A percentile compares a stretch with the other conserved stretches of the same genome.
phyloP scores from a whole-genome alignment of 2,329 filamentous ascomycete species.

The Emergomyces orientalis region DNA sequence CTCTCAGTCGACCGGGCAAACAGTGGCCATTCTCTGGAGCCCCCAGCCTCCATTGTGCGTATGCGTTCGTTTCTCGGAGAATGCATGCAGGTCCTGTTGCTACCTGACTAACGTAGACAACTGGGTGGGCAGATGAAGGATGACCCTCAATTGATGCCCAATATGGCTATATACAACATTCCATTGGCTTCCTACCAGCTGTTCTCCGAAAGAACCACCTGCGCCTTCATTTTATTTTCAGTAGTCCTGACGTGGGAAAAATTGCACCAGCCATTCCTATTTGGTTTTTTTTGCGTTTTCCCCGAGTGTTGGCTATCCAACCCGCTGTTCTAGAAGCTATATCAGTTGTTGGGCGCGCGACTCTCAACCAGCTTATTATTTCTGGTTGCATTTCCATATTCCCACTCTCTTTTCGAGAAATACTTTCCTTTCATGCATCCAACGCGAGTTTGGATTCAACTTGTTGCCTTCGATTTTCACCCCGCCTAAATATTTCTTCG shows the following conservation, averaged over 20 bases:
- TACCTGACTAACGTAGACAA: slow-evolving; percentile 14
- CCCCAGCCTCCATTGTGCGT: neutral
- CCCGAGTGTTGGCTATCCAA: slow-evolving; percentile 7
- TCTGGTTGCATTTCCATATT: slow-evolving; percentile 6
- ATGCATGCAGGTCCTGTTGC: slow-evolving; percentile 10
- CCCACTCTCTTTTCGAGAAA: slow-evolving; percentile 5
- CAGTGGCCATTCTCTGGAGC: neutral
- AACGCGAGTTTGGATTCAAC: slow-evolving; percentile 10
- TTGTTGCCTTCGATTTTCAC: slow-evolving; percentile 4
- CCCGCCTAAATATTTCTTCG: slow-evolving; percentile 2
- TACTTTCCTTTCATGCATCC: slow-evolving; percentile 14
- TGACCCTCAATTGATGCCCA: slow-evolving; percentile 14
- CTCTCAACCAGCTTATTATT: slow-evolving; percentile 6
- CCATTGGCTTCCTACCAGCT: slow-evolving; percentile 11
- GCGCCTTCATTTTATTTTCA: slow-evolving; percentile 3
- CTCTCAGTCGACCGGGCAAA: neutral
- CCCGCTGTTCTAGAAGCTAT: neutral
- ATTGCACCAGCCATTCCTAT: slow-evolving; percentile 10
- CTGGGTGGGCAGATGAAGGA: slow-evolving; percentile 2
- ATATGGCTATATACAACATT: slow-evolving; percentile 9
- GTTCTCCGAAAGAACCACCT: slow-evolving; percentile 9
- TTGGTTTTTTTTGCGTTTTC: slow-evolving; percentile 10
- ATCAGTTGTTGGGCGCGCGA: neutral
- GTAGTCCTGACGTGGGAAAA: slow-evolving; percentile 11
- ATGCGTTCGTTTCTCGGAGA: slow-evolving; percentile 5